These are phyloP conservation scores for Botrytis galanthina DNA, from an alignment of 2,329 filamentous ascomycete species.

Conservation along the genomic window DNA sequence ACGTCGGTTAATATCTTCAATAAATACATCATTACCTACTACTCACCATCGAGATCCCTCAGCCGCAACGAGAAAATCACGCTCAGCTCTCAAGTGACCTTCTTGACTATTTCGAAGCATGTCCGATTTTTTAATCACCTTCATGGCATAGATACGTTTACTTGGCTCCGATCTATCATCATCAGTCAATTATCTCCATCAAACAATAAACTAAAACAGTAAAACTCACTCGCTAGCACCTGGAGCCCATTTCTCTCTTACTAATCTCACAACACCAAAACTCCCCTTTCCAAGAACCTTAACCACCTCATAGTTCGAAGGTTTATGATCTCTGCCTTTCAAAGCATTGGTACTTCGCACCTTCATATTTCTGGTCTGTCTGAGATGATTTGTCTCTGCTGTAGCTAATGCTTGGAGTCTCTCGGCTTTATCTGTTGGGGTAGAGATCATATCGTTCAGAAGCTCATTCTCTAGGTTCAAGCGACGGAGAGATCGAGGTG, in stretches of 20 bases:
- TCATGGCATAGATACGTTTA: conserved; percentile 85
- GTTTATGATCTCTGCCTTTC: conserved; percentile 47
- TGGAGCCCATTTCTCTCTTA: conserved; percentile 58
- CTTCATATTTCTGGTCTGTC: conserved; percentile 70
- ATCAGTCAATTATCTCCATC: neutral
- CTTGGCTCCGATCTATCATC: conserved; percentile 12
- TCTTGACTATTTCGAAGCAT: conserved; percentile 93
- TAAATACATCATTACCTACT: neutral
- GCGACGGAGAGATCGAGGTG: conserved; percentile 59
- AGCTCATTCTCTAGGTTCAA: conserved; percentile 64
- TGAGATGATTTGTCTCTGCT: conserved; percentile 71
- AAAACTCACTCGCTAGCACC: conserved; percentile 24
- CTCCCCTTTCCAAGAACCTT: conserved; percentile 88
- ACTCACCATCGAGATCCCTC: conserved; percentile 76
- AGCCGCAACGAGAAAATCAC: conserved; percentile 86
- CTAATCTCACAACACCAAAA: conserved; percentile 87
- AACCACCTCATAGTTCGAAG: conserved; percentile 73
- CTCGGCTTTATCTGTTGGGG: conserved; percentile 51
- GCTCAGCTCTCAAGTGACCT: conserved; percentile 84
- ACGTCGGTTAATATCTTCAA: conserved; percentile 10
- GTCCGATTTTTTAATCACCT: conserved; percentile 89
- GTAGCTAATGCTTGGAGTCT: conserved; percentile 58
- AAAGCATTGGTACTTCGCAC: conserved; percentile 48
- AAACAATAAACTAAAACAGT: neutral
- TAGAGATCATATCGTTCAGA: conserved; percentile 43